Conservation (phyloP, 78 protist genomes). For the Parvularia atlantis region DNA sequence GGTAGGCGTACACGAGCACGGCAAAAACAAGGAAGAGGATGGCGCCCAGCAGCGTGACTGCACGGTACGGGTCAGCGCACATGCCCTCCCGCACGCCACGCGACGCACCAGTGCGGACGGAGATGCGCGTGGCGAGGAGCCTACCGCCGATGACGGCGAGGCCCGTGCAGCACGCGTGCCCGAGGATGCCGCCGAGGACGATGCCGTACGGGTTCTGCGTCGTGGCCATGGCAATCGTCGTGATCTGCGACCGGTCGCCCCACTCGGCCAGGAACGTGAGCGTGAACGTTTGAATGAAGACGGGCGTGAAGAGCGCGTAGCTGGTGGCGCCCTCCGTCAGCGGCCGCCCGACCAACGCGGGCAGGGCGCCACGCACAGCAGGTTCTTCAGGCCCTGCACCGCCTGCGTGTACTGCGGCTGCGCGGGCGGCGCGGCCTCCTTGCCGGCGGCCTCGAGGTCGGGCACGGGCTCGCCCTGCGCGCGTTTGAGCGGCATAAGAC, state of each 20-base stretch:
- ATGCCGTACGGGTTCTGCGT: slow-evolving; percentile 54
- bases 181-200: slow-evolving; percentile 60
- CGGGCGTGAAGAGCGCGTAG: not conserved
- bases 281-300: slow-evolving; percentile 39
- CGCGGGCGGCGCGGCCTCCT: not conserved
- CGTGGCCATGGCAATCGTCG: slow-evolving; percentile 52
- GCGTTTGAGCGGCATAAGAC: not conserved
- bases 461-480: not conserved
- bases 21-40: too few species aligned
- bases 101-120: slow-evolving; percentile 33
- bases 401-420: not conserved
- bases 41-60: too few species aligned
- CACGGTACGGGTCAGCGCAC: too few species aligned
- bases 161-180: slow-evolving; percentile 72
- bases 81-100: too few species aligned
- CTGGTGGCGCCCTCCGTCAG: too few species aligned
- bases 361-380: not conserved
- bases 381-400: not conserved
- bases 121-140: slow-evolving; percentile 34
- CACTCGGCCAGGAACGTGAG: slow-evolving; percentile 77
- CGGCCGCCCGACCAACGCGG: too few species aligned
- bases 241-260: slow-evolving; percentile 80
- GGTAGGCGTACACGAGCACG: too few species aligned
- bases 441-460: slow-evolving; percentile 1
- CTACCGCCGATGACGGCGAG: slow-evolving; percentile 59